phyloP scores from a whole-genome alignment of 2,329 filamentous ascomycete species.

The Ustulina deusta region DNA sequence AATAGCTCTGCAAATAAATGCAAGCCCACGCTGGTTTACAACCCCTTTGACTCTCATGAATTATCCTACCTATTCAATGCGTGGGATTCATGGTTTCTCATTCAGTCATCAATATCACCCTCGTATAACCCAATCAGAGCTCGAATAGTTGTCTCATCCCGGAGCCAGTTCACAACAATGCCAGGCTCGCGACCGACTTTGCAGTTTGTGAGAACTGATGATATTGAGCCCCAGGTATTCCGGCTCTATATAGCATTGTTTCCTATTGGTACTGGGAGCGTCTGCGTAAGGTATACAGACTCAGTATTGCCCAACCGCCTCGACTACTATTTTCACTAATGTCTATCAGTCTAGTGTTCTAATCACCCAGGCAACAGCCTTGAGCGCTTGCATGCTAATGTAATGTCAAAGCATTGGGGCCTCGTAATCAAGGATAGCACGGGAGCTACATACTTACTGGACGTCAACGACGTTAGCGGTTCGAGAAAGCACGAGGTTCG shows the following conservation, averaged over 20 bases:
- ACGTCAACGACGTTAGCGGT: slow-evolving; percentile 4
- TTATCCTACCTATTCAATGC: background rate
- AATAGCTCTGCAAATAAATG: background rate
- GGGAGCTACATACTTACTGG: background rate
- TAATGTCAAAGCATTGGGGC: slow-evolving; percentile 15
- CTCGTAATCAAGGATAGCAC: slow-evolving; percentile 6
- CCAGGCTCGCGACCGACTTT: background rate
- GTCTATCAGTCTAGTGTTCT: background rate
- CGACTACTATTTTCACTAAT: background rate
- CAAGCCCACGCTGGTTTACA: background rate
- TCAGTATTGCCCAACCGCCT: no score
- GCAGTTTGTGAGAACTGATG: background rate
- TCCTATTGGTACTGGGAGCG: slow-evolving; percentile 1
- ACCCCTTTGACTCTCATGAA: no score
- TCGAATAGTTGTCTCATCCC: background rate
- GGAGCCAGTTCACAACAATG: background rate
- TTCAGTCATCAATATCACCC: background rate
- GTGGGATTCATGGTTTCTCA: background rate
- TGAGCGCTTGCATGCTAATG: background rate
- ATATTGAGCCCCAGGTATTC: background rate
- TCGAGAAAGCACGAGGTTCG: slow-evolving; percentile 5
- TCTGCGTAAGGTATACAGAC: slow-evolving; percentile 12
- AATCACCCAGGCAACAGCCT: background rate
- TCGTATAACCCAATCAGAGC: background rate
- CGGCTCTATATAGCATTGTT: slow-evolving; percentile 22